These are phyloP conservation scores for Ceratocystis variospora DNA, from an alignment of 2,329 filamentous ascomycete species.

Conservation along the genomic window DNA sequence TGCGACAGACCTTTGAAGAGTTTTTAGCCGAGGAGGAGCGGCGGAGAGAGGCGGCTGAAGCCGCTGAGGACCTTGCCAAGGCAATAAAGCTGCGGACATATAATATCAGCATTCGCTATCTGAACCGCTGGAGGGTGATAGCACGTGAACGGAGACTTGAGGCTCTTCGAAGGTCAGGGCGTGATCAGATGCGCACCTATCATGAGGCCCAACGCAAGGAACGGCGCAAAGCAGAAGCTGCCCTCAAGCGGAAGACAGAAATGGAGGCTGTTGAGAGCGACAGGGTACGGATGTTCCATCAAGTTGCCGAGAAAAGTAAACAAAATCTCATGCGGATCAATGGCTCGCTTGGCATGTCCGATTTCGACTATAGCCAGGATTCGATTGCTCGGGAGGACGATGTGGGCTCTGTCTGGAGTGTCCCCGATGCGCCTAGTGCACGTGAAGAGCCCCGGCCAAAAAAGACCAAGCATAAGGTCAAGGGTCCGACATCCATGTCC, in stretches of 20 bases:
- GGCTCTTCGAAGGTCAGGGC: conserved; percentile 37
- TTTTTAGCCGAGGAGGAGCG: conserved; percentile 32
- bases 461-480: conserved; percentile 10
- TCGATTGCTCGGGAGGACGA: conserved; percentile 26
- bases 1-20: conserved; percentile 31
- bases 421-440: conserved; percentile 15
- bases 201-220: conserved; percentile 29
- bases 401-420: conserved; percentile 16
- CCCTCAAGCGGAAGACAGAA: conserved; percentile 10
- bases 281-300: conserved; percentile 16
- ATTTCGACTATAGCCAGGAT: not conserved
- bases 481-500: conserved; percentile 10
- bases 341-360: conserved; percentile 25
- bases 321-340: conserved; percentile 26
- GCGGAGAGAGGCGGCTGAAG: conserved; percentile 34
- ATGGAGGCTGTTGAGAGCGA: conserved; percentile 15
- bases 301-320: conserved; percentile 19
- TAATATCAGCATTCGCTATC: conserved; percentile 40
- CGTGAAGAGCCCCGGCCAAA: conserved; percentile 1
- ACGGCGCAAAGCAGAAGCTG: conserved; percentile 26
- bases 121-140: conserved; percentile 41
- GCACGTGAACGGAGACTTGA: conserved; percentile 36
- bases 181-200: conserved; percentile 37
- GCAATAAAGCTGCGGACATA: conserved; percentile 37
- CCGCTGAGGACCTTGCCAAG: conserved; percentile 33